Percentiles rank a stretch among this genome's conserved stretches.
Evolutionary conservation across 495 filamentous ascomycete species (phyloP).

Genomic region (Neurospora discreta): DNA sequence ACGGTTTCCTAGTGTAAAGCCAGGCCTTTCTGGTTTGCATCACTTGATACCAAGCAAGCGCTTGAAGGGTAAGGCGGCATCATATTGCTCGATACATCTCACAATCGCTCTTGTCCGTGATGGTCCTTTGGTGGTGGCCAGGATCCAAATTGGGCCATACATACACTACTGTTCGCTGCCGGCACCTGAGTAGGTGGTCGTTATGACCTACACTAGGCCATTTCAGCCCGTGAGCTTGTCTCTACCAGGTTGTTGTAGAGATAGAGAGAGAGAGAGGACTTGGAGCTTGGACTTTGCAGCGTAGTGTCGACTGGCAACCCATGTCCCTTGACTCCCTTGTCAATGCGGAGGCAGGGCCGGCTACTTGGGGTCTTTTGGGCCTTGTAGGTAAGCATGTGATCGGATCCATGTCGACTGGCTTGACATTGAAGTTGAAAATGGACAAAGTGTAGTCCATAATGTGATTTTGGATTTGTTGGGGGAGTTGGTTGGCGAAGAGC

Average conservation of each 20-base stretch:
- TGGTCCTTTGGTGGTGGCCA: not conserved
- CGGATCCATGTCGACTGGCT: not conserved
- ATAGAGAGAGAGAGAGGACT: not conserved
- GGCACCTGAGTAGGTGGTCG: too few species aligned
- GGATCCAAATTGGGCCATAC: not conserved
- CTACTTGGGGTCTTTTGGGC: not conserved
- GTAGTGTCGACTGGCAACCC: not conserved
- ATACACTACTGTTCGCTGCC: not conserved
- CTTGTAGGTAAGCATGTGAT: not conserved
- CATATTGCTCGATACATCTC: not conserved
- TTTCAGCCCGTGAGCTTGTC: too few species aligned
- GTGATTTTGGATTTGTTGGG: not conserved
- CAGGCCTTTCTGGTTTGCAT: slow-evolving; percentile 1
- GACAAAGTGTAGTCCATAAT: not conserved
- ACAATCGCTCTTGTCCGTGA: not conserved
- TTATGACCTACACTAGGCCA: too few species aligned
- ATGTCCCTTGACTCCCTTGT: slow-evolving; percentile 10
- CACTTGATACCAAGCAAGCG: slow-evolving; percentile 6
- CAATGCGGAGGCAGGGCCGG: slow-evolving; percentile 8
- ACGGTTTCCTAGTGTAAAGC: slow-evolving; percentile 3
- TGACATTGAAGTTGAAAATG: not conserved
- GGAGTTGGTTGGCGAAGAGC: not conserved
- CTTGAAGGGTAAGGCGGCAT: not conserved
- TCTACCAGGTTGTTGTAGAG: not conserved
- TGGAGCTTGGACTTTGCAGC: not conserved